Evolutionary conservation across 1,284 basidiomycete species (phyloP).

Genomic region (Hemileia vastatrix): DNA sequence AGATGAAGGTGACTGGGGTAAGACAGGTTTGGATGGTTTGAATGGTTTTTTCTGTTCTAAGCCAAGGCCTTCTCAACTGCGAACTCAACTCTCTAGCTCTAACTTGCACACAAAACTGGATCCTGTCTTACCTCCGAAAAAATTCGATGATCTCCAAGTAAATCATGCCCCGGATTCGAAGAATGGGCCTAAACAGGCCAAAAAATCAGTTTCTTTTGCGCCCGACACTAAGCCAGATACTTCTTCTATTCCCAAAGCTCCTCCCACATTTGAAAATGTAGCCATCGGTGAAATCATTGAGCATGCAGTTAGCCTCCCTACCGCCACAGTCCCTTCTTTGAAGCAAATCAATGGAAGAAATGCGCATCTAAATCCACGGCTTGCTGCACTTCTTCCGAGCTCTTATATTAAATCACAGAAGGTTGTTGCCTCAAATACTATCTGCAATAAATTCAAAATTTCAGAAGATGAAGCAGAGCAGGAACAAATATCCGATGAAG

Average conservation of each 20-base stretch:
- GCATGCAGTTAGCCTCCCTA: not conserved
- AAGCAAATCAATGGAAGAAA: conserved; percentile 13
- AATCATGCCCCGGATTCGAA: not conserved
- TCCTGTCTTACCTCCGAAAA: not conserved
- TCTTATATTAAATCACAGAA: conserved; percentile 5
- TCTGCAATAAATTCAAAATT: too few relatives aligned
- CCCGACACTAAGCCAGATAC: conserved; percentile 5
- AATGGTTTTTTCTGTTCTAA: conserved; percentile 7
- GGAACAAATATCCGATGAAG: not conserved
- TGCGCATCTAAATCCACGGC: conserved; percentile 9
- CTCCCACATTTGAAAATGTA: not conserved
- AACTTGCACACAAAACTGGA: not conserved
- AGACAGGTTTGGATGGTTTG: conserved; percentile 8
- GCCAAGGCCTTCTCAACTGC: not conserved
- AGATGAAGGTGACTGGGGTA: conserved; percentile 7
- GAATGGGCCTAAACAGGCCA: not conserved
- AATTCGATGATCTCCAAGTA: not conserved
- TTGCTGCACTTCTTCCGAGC: conserved; percentile 10
- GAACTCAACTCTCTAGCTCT: not conserved
- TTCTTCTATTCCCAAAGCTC: not conserved
- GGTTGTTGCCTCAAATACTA: not conserved
- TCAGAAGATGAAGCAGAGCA: not conserved
- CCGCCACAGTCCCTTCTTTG: not conserved
- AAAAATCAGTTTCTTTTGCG: conserved; percentile 21
- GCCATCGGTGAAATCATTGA: conserved; percentile 15